Evolutionary conservation across 352 stramenopile species (phyloP).

Genomic region (Phytophthora hibernalis): DNA sequence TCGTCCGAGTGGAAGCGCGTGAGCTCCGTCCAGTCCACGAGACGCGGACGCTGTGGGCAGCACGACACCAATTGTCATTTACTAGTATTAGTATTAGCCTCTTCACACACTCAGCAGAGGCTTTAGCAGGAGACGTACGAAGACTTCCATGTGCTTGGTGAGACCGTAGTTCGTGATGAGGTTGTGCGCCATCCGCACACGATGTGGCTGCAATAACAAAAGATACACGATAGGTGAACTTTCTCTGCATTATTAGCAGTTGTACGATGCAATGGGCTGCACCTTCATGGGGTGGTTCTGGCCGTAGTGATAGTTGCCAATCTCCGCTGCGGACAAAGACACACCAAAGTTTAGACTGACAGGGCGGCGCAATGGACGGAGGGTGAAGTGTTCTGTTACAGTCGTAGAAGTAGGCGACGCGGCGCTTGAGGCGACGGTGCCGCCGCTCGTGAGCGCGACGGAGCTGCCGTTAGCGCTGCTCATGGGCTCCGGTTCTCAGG

Average conservation of each 20-base stretch:
- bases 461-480: conserved; percentile 43
- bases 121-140: conserved; percentile 68
- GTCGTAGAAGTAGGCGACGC: conserved; percentile 92
- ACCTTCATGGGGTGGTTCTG: conserved; percentile 94
- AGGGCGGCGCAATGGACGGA: neutral
- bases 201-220: conserved; percentile 88
- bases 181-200: conserved; percentile 99
- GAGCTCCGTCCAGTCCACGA: conserved; percentile 97
- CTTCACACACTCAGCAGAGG: neutral
- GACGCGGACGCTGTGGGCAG: conserved; percentile 83
- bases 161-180: conserved; percentile 99
- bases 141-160: conserved; percentile 99
- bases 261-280: neutral
- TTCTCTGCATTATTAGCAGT: neutral
- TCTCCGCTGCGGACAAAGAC: conserved; percentile 80
- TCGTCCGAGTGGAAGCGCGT: conserved; percentile 99
- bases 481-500: conserved; percentile 21
- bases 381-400: conserved; percentile 51
- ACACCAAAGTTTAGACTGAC: neutral
- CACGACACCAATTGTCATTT: conserved; percentile 6
- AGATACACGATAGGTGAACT: neutral
- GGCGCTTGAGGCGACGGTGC: conserved; percentile 64
- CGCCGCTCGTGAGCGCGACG: conserved; percentile 36
- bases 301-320: conserved; percentile 99
- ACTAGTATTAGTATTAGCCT: too few relatives aligned